Conservation (phyloP, 2,329 filamentous ascomycete species). For the Phyllosticta citriasiana region DNA sequence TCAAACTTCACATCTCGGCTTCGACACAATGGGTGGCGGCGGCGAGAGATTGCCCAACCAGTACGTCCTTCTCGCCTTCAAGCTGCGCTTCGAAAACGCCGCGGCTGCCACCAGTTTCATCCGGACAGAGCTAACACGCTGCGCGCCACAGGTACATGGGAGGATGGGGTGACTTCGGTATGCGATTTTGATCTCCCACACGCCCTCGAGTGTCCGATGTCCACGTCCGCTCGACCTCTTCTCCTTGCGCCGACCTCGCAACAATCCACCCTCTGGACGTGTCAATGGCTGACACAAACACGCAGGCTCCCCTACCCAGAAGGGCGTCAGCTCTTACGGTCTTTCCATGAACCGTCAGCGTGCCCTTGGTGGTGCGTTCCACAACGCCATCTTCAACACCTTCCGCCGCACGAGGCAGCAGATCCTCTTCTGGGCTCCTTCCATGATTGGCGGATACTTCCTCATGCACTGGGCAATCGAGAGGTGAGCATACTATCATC, state of each 20-base stretch:
- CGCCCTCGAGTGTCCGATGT: not conserved
- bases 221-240: not conserved
- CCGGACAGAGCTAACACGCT: constrained; percentile 6
- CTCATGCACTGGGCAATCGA: constrained; percentile 85
- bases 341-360: constrained; percentile 82
- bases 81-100: not conserved
- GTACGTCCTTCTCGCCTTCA: constrained; percentile 10
- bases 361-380: constrained; percentile 64
- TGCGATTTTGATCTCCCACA: not conserved
- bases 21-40: constrained; percentile 14
- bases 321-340: constrained; percentile 59
- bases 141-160: constrained; percentile 14
- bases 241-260: not conserved
- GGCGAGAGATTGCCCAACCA: constrained; percentile 15
- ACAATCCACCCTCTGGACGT: not conserved
- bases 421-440: constrained; percentile 80
- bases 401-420: constrained; percentile 79
- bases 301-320: constrained; percentile 34
- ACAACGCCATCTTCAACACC: constrained; percentile 90
- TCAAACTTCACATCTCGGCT: not conserved
- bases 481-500: constrained; percentile 50
- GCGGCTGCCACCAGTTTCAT: not conserved
- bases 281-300: not conserved
- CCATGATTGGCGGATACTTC: constrained; percentile 69
- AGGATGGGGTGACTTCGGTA: constrained; percentile 15